Conservation (phyloP, 202 grass and related monocot species). For the Carex sylvatica region DNA sequence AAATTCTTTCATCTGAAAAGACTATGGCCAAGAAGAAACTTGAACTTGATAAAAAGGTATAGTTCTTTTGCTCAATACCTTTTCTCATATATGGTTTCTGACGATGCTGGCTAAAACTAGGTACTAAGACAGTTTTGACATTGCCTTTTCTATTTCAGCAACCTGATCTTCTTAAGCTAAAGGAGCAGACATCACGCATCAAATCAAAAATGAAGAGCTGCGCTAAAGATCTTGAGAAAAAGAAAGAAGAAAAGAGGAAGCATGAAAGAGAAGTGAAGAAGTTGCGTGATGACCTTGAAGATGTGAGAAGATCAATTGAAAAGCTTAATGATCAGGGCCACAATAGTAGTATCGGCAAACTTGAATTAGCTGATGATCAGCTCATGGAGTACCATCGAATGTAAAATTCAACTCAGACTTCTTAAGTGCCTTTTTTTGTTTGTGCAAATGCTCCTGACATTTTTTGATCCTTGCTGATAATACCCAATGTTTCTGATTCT, state of each 20-base stretch:
- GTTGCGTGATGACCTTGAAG: slow-evolving; percentile 69
- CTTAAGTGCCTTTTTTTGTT: not conserved
- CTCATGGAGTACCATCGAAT: slow-evolving; percentile 89
- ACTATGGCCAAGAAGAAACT: slow-evolving; percentile 84
- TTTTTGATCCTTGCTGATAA: not conserved
- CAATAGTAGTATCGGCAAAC: slow-evolving; percentile 55
- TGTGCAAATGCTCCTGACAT: not conserved
- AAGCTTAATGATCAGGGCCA: slow-evolving; percentile 68
- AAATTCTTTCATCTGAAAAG: slow-evolving; percentile 77
- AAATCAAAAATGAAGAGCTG: slow-evolving; percentile 98
- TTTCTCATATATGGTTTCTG: not conserved
- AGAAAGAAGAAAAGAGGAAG: slow-evolving; percentile 86
- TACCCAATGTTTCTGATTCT: not conserved
- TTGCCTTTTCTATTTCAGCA: slow-evolving; percentile 52
- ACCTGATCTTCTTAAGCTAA: slow-evolving; percentile 91
- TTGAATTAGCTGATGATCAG: slow-evolving; percentile 82
- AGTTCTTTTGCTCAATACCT: slow-evolving; percentile 11
- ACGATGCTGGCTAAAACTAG: not conserved
- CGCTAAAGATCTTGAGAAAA: slow-evolving; percentile 91
- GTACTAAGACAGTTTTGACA: not conserved
- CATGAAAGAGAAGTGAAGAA: slow-evolving; percentile 67
- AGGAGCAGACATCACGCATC: slow-evolving; percentile 86
- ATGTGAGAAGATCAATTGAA: slow-evolving; percentile 59
- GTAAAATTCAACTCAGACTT: slow-evolving; percentile 42
- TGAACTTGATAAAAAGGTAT: slow-evolving; percentile 89